A percentile compares a stretch with the other conserved stretches of the same genome.
Conservation (phyloP, 495 filamentous ascomycete species). For the Acidiella bohemica region DNA sequence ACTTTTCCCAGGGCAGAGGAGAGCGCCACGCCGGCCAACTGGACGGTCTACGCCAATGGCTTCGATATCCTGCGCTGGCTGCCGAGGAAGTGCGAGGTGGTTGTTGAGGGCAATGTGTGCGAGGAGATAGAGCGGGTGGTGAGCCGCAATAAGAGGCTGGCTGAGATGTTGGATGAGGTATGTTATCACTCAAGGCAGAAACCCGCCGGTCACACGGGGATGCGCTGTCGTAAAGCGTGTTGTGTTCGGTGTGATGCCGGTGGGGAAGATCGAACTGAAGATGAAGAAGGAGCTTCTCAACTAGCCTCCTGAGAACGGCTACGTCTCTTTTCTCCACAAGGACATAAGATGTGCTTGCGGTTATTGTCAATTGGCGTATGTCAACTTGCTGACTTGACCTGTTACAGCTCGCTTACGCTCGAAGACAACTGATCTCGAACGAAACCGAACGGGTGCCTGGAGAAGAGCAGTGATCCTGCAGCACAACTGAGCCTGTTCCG, state of each 20-base stretch:
- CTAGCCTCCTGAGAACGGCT: neutral
- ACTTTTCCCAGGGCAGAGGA: conserved; percentile 10
- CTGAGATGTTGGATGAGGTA: conserved; percentile 23
- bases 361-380: neutral
- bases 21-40: conserved; percentile 1
- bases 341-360: neutral
- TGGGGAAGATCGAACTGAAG: too few species aligned
- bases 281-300: neutral
- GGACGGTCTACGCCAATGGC: conserved; percentile 22
- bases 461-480: too few species aligned
- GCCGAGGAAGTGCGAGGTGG: conserved; percentile 22
- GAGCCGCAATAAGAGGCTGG: conserved; percentile 21
- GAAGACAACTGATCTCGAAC: conserved; percentile 17
- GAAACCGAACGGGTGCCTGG: conserved; percentile 3
- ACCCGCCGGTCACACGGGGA: neutral
- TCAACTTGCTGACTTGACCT: neutral
- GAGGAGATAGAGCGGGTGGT: conserved; percentile 22
- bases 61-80: conserved; percentile 27
- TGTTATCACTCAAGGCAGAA: neutral
- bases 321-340: neutral
- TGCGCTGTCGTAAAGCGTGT: neutral
- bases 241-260: neutral
- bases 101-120: conserved; percentile 16
- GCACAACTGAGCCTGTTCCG: too few species aligned
- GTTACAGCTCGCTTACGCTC: conserved; percentile 15